Evolutionary conservation across 164 flowering plant genomes (phyloP).

Genomic region (Stephania yunnanensis): DNA sequence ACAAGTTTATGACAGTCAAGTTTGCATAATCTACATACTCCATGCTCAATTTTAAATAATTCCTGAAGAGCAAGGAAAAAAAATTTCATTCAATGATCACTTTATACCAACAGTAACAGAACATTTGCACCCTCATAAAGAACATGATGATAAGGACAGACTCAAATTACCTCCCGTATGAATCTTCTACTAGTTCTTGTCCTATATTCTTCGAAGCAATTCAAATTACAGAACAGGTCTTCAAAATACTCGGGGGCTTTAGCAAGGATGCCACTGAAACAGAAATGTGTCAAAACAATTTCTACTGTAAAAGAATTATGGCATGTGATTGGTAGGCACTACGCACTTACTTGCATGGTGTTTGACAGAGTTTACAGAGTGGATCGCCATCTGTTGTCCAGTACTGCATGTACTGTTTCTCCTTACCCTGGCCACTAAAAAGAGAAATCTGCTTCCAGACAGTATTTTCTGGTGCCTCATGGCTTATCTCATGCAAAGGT

Average conservation of each 20-base stretch:
- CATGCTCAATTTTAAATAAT: constrained; percentile 77
- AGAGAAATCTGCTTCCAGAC: constrained; percentile 62
- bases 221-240: constrained; percentile 77
- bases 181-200: constrained; percentile 65
- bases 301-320: background rate
- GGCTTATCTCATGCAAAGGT: constrained; percentile 61
- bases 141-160: background rate
- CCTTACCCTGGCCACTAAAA: constrained; percentile 38
- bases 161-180: constrained; percentile 60
- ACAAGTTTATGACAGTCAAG: constrained; percentile 84
- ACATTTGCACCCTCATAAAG: background rate
- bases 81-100: constrained; percentile 6
- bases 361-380: constrained; percentile 93
- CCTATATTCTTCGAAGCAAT: constrained; percentile 77
- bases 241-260: constrained; percentile 76
- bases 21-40: constrained; percentile 72
- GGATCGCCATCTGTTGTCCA: constrained; percentile 72
- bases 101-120: background rate
- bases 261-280: constrained; percentile 63
- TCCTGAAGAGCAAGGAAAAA: constrained; percentile 39
- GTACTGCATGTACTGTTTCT: constrained; percentile 61
- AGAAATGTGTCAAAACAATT: background rate
- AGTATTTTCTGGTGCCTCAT: constrained; percentile 61
- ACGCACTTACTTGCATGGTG: constrained; percentile 61
- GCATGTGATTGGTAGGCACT: background rate